Base-by-base conservation (phyloP, 2,329 filamentous ascomycete species). In the Verticillium zaregamsianum region DNA sequence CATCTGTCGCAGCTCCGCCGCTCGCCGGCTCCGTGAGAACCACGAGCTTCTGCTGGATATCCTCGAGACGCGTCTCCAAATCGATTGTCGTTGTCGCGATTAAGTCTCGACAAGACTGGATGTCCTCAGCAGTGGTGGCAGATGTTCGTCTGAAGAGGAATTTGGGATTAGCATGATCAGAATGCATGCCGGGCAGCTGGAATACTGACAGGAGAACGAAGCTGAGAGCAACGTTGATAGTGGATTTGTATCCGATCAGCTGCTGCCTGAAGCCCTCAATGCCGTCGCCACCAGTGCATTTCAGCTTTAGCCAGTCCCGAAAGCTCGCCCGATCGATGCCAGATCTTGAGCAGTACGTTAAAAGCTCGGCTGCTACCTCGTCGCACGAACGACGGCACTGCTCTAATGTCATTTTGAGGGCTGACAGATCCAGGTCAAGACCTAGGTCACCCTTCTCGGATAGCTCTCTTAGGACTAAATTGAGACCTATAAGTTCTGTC, bases 271-370 rank as follows among this genome's bases (percentile, higher is more conserved):
- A 81, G 58, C 71, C 72, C 63, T 76, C 72, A 55, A 81, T 40
- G 37, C 37, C 76, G 63, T 79, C 71, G 52, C 79, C 73, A 33
- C 75, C 77, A 72, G 80, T 77, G 59, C 80, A 81, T 62, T 64
- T 74, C 55, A 81, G 65, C 66, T 71, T 77, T 5, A 77, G 75
- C 79, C 76, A 81, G 65, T 79, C 78, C 55, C 76, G 73, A 66
- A 81, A 79, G 66, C 75, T 81, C 25, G 72, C 70, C 60, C 72
- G 68, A 62, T 64, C 67, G 33, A 64, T 69, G 20, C 65, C 68
- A 37, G 77, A 79, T 56, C 69, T 72, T 54, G 69, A 68, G 39
- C 68, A 69, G 62, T 68, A 77, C 68, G 74, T 73, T 32, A 66
- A 40, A 40, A 81, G 66, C 65, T 76, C 72, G 59, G 72, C 56